These are phyloP conservation scores for Oryza meridionalis DNA, from an alignment of 176 grass and related monocot genomes.

Conservation along the genomic window DNA sequence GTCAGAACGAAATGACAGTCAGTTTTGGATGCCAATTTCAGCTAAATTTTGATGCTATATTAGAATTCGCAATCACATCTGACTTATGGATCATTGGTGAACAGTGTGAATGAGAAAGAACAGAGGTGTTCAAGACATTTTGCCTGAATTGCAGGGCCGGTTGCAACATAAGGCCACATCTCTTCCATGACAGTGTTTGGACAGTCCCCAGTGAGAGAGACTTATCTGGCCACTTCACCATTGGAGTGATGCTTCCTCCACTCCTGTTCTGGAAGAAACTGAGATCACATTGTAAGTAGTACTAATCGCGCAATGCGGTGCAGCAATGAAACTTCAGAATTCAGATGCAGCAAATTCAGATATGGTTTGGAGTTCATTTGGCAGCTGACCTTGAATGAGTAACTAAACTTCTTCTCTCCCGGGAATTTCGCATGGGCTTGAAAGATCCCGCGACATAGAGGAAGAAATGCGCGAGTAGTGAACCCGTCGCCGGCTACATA, in stretches of 20 bases:
- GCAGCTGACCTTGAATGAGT: conserved; percentile 63
- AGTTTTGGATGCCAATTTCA: not conserved
- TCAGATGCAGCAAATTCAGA: not conserved
- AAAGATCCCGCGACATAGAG: conserved; percentile 47
- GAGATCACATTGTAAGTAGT: conserved; percentile 10
- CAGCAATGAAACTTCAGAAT: not conserved
- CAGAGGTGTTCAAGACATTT: not conserved
- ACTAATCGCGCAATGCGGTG: not conserved
- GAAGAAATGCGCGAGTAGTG: conserved; percentile 45
- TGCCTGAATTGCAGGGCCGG: conserved; percentile 61
- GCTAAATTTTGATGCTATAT: not conserved
- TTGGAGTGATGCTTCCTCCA: conserved; percentile 54
- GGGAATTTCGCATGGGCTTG: conserved; percentile 67
- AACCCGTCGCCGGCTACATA: conserved; percentile 63
- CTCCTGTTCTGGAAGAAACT: conserved; percentile 53
- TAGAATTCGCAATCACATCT: not conserved
- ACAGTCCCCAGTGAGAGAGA: conserved; percentile 53
- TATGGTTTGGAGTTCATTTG: no score
- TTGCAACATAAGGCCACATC: conserved; percentile 56
- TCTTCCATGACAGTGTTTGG: conserved; percentile 61
- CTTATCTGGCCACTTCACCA: conserved; percentile 65
- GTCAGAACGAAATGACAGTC: not conserved
- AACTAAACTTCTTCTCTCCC: conserved; percentile 67
- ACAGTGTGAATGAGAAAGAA: not conserved
- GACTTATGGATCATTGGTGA: not conserved